A percentile compares a stretch with the other conserved stretches of the same genome.
Conservation (phyloP, 2,329 filamentous ascomycete species). For the Apiospora saccharicola region DNA sequence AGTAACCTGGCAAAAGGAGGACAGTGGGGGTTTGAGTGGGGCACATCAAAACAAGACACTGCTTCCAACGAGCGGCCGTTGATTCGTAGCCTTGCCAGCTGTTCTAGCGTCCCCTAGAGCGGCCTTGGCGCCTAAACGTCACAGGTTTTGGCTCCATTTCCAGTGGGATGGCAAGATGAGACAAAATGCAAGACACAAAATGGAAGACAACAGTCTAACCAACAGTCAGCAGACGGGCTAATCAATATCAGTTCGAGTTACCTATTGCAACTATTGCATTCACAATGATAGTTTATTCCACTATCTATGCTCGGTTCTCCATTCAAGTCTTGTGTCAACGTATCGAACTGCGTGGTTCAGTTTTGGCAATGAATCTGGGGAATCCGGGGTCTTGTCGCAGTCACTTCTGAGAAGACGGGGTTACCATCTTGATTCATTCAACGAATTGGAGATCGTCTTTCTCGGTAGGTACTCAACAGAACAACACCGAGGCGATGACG, state of each 20-base stretch:
- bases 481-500: constrained; percentile 80
- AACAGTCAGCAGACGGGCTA: too few species aligned
- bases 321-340: too few species aligned
- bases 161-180: not conserved
- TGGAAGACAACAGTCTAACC: not conserved
- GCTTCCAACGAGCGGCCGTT: not conserved
- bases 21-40: not conserved
- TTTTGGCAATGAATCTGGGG: not conserved
- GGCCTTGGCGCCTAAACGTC: constrained; percentile 15
- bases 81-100: constrained; percentile 21
- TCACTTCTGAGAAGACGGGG: not conserved
- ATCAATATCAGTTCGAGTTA: too few species aligned
- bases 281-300: too few species aligned
- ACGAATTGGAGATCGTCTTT: constrained; percentile 76
- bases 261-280: too few species aligned
- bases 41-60: constrained; percentile 8
- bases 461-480: constrained; percentile 97
- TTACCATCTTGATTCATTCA: constrained; percentile 45
- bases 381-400: not conserved
- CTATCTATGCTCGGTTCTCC: too few species aligned
- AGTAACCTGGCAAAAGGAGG: not conserved
- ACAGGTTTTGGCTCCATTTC: not conserved
- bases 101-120: constrained; percentile 1
- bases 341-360: too few species aligned
- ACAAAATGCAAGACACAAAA: not conserved